Evolutionary conservation across 306 rosid species (phyloP).

Genomic region (Cucumis cinereus): DNA sequence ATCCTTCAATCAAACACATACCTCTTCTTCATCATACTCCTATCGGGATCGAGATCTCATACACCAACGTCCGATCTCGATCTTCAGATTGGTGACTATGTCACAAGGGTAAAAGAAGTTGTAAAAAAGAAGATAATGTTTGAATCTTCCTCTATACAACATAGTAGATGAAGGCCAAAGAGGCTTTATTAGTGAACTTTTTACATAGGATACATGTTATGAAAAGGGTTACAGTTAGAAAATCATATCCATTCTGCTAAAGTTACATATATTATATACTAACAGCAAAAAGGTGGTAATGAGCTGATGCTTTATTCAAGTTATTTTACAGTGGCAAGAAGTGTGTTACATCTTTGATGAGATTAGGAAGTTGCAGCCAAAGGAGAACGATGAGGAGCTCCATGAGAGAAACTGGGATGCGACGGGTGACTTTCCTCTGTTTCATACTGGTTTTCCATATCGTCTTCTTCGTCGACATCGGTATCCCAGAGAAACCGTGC

Average conservation of each 20-base stretch:
- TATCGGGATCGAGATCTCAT: background rate
- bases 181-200: background rate
- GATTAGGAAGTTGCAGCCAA: conserved; percentile 37
- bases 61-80: background rate
- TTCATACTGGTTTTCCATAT: conserved; percentile 12
- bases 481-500: conserved; percentile 44
- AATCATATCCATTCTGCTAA: background rate
- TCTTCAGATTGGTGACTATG: background rate
- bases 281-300: background rate
- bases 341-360: background rate
- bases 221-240: conserved; percentile 4
- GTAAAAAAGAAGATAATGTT: background rate
- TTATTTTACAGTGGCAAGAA: background rate
- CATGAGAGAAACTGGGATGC: conserved; percentile 23
- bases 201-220: background rate
- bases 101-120: background rate
- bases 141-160: background rate
- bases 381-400: conserved; percentile 24
- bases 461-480: conserved; percentile 42
- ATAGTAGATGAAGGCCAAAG: background rate
- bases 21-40: background rate
- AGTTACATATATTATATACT: background rate
- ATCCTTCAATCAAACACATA: background rate
- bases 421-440: conserved; percentile 14
- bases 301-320: conserved; percentile 1